Evolutionary conservation across 2,329 filamentous ascomycete genomes (phyloP), one percentile per base, ranked within the genome.

Genomic region (Ceratocystiopsis sp.): DNA sequence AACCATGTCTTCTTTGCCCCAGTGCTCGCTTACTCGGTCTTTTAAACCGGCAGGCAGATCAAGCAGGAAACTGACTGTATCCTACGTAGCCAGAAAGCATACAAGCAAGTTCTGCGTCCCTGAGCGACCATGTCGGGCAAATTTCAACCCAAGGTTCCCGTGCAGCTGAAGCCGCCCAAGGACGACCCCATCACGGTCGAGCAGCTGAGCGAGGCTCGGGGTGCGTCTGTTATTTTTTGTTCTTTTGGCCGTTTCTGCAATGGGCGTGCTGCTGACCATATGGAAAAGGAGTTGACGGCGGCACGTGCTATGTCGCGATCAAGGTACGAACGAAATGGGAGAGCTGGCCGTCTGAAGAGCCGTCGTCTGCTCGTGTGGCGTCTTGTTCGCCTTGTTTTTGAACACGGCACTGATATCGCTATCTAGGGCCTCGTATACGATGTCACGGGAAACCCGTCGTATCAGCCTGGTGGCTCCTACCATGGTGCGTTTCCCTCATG

Each of bases 381-480:
- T 21, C 19, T 21, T 21, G 19, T 21, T 21, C 19, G 19, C 19
- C 4, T 32, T 32, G 32, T 33, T 33, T 34, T 34, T 34, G 13
- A 8, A 29, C 9, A 11, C 10, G 25, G 25, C 25, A 11, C 25
- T 29, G 7, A 29, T 29, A 4, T 15, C 13, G 11, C 10, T 34
- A 13, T 34, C 21, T 46, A 94, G 80, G 89, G 91, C 53, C 84
- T 81, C 48, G 80, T 98, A 42, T 98, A 95, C 57, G 89, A 98
- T 57, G 91, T 98, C 47, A 85, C 76, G 19, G 83, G 80, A 42
- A 98, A 96, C 61, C 78, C 82, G 50, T 78, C 83, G 15, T 98
- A 98, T 59, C 76, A 78, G 39, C 77, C 82, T 11, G 80, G 78
- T 19, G 87, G 84, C 40, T 77, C 80, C 49, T 98, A 98, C 61